Base-by-base conservation (phyloP, 2,329 filamentous ascomycete species). In the Aspergillus sp. region DNA sequence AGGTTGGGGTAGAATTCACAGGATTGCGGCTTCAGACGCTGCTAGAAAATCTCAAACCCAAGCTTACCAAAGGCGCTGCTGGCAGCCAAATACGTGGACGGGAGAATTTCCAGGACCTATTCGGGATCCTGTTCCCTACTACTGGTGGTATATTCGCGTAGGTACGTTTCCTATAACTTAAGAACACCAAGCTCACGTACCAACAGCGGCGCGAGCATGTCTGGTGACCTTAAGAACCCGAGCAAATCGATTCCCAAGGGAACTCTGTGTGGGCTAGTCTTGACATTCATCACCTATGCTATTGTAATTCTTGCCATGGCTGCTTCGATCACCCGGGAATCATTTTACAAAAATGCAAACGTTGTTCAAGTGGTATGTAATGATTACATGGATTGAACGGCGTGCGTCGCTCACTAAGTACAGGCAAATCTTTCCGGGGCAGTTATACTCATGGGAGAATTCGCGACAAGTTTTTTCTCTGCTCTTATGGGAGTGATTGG, bases 401-500 rank as follows among this genome's bases (percentile, higher is more conserved):
- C 2, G 39, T 27, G 41, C 38, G 8, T 41, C 15, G 32, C 64
- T 68, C 38, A 68, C 57, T 19, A n/a, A 6, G 41, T 39, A 48
- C 61, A 84, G 81, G 90, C 87, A n/a, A 96, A 89, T 69, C 69
- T 92, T n/a, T 95, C 89, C 15, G 84, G 86, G 0, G 80, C 86
- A 3, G 71, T 95, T 5, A 87, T 96, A 25, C 83, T 96, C 3
- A 85, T 91, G 1, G 92, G 92, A 59, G 92, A 96, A 74, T 89
- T 92, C 67, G 89, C 91, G 2, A 90, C 90, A 1, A 89, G 89
- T 1, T 88, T 93, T 68, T 96, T 96, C 77, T 96, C 91, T 0
- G 88, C 90, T 4, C 75, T 96, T 54, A 96, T 96, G 89, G 92
- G 92, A 3, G 84, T 96, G 41, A 91, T 96, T 64, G 91, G 90